phyloP scores from a whole-genome alignment of 2,329 filamentous ascomycete species.

The Curvularia sp. region DNA sequence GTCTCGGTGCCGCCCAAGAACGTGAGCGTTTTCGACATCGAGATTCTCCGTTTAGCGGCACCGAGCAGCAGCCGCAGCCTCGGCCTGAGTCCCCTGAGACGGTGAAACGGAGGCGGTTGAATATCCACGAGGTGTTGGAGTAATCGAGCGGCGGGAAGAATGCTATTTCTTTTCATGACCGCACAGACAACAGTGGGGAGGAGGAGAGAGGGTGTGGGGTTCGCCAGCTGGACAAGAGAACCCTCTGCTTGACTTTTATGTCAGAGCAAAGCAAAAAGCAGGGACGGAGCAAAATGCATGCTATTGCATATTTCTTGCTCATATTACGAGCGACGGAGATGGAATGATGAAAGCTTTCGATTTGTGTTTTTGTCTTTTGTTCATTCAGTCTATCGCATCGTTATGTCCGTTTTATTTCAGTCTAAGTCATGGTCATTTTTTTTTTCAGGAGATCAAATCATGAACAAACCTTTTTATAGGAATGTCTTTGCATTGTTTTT shows the following conservation, averaged over 20 bases:
- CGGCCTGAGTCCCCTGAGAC: slow-evolving; percentile 42
- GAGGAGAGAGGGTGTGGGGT: neutral
- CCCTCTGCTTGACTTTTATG: neutral
- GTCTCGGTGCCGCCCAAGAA: slow-evolving; percentile 25
- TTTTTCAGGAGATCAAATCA: too few species aligned
- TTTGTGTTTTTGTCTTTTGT: neutral
- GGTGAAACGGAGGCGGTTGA: slow-evolving; percentile 46
- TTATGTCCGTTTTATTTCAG: too few species aligned
- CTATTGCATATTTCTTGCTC: neutral
- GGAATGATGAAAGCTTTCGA: neutral
- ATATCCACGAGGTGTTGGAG: slow-evolving; percentile 48
- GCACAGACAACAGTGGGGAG: neutral
- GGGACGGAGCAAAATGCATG: neutral
- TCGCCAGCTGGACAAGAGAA: neutral
- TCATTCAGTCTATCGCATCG: neutral
- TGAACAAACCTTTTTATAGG: too few species aligned
- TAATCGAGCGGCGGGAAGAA: slow-evolving; percentile 15
- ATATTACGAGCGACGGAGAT: neutral
- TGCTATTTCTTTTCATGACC: neutral
- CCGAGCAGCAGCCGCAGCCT: slow-evolving; percentile 23
- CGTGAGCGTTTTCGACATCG: slow-evolving; percentile 38
- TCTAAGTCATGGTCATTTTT: too few species aligned
- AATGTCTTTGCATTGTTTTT: too few species aligned
- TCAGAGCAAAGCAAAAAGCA: neutral
- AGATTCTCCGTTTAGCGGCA: slow-evolving; percentile 36